These are phyloP conservation scores for Geotrichum fermentans DNA, from an alignment of 1,139 yeast genomes.

Conservation along the genomic window DNA sequence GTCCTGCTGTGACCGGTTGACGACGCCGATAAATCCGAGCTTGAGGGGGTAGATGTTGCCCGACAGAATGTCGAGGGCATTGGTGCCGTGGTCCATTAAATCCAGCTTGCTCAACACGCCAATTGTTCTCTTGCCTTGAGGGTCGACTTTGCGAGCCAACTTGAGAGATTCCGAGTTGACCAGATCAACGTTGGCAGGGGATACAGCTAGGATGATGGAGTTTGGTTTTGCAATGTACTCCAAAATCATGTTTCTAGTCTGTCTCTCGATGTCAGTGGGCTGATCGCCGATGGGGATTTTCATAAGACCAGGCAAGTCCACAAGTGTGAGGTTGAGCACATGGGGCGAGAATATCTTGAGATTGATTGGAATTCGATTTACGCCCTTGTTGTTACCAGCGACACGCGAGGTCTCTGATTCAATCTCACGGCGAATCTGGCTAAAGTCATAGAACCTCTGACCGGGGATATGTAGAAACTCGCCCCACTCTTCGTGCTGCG, in stretches of 20 bases:
- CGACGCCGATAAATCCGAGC: constrained; percentile 95
- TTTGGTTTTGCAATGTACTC: constrained; percentile 95
- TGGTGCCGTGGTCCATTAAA: constrained; percentile 97
- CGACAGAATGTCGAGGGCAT: constrained; percentile 86
- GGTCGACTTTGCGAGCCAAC: constrained; percentile 94
- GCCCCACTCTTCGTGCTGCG: constrained; percentile 66
- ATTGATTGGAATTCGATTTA: constrained; percentile 87
- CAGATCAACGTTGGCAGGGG: constrained; percentile 96
- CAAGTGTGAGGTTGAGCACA: constrained; percentile 84
- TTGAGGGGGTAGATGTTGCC: constrained; percentile 93
- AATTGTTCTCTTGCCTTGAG: constrained; percentile 90
- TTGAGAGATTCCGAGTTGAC: constrained; percentile 94
- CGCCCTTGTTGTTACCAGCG: constrained; percentile 95
- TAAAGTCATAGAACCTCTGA: constrained; percentile 71
- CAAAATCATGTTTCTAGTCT: constrained; percentile 78
- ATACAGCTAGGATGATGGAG: constrained; percentile 88
- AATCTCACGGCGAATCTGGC: constrained; percentile 81
- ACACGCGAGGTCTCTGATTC: constrained; percentile 87
- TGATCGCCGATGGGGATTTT: constrained; percentile 98
- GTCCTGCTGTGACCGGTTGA: constrained; percentile 94
- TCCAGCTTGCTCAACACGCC: constrained; percentile 92
- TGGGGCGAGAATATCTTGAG: constrained; percentile 84
- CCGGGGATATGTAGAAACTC: constrained; percentile 92
- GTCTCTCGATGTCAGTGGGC: constrained; percentile 93
- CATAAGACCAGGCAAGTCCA: constrained; percentile 93